These are phyloP conservation scores for Gnomoniopsis sp. DNA, from an alignment of 2,329 filamentous ascomycete species.

Conservation along the genomic window DNA sequence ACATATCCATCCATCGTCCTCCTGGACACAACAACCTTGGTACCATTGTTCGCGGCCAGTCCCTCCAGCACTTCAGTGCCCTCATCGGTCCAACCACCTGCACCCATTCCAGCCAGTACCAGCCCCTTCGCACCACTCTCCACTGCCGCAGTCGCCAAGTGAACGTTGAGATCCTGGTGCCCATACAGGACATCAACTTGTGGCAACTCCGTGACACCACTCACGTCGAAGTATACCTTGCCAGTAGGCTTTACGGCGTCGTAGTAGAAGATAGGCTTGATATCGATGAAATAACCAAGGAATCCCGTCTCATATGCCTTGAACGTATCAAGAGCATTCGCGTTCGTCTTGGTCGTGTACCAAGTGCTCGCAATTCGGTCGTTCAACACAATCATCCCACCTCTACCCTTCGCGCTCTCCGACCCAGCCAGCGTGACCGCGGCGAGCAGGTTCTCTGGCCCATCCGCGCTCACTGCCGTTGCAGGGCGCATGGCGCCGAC, in stretches of 20 bases:
- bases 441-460: slow-evolving; percentile 59
- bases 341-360: slow-evolving; percentile 60
- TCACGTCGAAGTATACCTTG: slow-evolving; percentile 40
- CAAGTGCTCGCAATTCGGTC: slow-evolving; percentile 58
- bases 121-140: slow-evolving; percentile 49
- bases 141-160: slow-evolving; percentile 45
- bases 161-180: slow-evolving; percentile 49
- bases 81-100: slow-evolving; percentile 43
- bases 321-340: slow-evolving; percentile 62
- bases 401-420: slow-evolving; percentile 43
- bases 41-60: slow-evolving; percentile 41
- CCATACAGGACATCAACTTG: slow-evolving; percentile 55
- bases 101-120: slow-evolving; percentile 53
- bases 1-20: slow-evolving; percentile 51
- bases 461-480: slow-evolving; percentile 60
- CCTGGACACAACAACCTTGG: slow-evolving; percentile 49
- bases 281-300: slow-evolving; percentile 55
- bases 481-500: slow-evolving; percentile 63
- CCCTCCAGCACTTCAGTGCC: slow-evolving; percentile 38
- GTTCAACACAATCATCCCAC: slow-evolving; percentile 59
- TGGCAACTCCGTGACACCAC: slow-evolving; percentile 37
- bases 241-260: slow-evolving; percentile 45
- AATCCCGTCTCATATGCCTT: slow-evolving; percentile 53
- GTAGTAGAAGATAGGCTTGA: slow-evolving; percentile 59
- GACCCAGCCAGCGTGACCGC: slow-evolving; percentile 54